Conservation (phyloP, 2,329 filamentous ascomycete genomes). For the Fusarium liriodendri region DNA sequence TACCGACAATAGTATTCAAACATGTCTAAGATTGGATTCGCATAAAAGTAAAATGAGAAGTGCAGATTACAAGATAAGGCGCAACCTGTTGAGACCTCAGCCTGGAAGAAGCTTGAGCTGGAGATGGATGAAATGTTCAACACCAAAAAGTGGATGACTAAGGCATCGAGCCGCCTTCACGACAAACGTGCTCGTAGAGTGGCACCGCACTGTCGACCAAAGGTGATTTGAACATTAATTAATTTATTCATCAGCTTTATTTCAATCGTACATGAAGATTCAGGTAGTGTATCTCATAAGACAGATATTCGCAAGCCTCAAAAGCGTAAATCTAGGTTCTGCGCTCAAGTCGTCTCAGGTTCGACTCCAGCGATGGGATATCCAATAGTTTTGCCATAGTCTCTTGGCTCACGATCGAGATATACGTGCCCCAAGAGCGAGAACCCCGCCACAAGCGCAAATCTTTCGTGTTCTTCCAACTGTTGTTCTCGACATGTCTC, state of each 20-base stretch:
- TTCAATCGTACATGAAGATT: not conserved
- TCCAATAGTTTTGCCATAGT: not conserved
- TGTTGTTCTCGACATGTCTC: not conserved
- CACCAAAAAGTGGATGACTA: slow-evolving; percentile 38
- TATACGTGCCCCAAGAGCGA: not conserved
- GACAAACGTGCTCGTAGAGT: not conserved
- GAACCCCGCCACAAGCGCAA: not conserved
- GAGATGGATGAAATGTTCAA: slow-evolving; percentile 28
- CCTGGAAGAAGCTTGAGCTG: not conserved
- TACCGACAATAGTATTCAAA: not conserved
- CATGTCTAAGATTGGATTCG: not conserved
- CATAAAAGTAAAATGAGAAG: not conserved
- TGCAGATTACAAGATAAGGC: not conserved
- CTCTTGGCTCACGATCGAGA: not conserved
- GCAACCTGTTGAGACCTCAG: slow-evolving; percentile 2
- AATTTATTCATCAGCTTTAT: slow-evolving; percentile 9
- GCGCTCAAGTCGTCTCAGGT: not conserved
- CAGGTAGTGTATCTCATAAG: slow-evolving; percentile 1
- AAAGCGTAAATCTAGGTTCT: not conserved
- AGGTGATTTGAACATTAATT: not conserved
- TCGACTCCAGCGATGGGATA: not conserved
- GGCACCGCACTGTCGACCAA: not conserved
- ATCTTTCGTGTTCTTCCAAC: not conserved
- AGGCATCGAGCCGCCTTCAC: slow-evolving; percentile 9
- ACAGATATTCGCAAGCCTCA: not conserved